Conservation (phyloP, 148 eudicot genomes). For the Spergularia bocconei region DNA sequence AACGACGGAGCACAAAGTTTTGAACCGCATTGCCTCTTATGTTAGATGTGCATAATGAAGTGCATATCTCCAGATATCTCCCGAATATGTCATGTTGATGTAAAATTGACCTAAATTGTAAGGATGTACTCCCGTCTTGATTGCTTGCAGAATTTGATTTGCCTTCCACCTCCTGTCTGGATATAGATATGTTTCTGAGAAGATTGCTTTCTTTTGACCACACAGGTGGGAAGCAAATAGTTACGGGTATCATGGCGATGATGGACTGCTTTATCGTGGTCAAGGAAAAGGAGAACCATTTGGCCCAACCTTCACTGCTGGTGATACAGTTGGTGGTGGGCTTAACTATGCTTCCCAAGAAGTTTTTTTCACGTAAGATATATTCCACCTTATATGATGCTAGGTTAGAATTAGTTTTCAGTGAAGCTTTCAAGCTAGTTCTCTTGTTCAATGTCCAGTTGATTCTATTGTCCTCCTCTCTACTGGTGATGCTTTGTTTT, state of each 20-base stretch:
- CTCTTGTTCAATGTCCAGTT: constrained; percentile 9
- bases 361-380: constrained; percentile 91
- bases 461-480: neutral
- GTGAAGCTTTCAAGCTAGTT: constrained; percentile 16
- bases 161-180: neutral
- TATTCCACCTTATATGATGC: constrained; percentile 13
- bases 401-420: constrained; percentile 21
- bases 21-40: neutral
- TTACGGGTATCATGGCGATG: constrained; percentile 97
- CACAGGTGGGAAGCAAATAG: constrained; percentile 93
- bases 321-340: constrained; percentile 92
- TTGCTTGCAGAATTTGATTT: neutral
- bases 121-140: neutral
- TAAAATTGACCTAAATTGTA: neutral
- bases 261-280: constrained; percentile 84
- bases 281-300: constrained; percentile 79
- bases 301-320: constrained; percentile 71
- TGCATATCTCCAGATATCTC: neutral
- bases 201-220: neutral
- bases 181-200: neutral
- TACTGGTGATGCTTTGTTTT: neutral
- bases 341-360: constrained; percentile 81
- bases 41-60: neutral
- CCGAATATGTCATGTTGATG: neutral
- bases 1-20: neutral